Evolutionary conservation across 176 grass and related monocot genomes (phyloP), one percentile per base, ranked within the genome.

Genomic region (Oryza australiensis): DNA sequence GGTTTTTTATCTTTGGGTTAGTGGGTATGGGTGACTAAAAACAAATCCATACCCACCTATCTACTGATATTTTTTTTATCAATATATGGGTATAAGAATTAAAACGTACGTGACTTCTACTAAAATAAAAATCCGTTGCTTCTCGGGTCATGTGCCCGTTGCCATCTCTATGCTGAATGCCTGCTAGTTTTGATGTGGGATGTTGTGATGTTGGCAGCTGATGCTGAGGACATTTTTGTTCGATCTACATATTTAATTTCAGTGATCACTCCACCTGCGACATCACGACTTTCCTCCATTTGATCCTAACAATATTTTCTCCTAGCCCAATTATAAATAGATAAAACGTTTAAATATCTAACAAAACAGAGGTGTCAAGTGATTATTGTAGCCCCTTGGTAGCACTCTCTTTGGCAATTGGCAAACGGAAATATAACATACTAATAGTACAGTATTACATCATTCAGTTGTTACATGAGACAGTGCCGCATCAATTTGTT

Each of bases 401-500:
- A 46, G 34, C 18, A 26, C 26, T 22, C 35, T 4, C 34, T 18
- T 45, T 23, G 64, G 20, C 27, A 74, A 68, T 45, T 23, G 64
- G 16, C 27, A 74, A 68, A 49, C 37, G 35, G 69, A 64, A 65
- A 83, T 28, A 11, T 37, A 74, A 46, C 9, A 12, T 45, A 35
- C 33, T 22, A 3, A 16, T 40, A 5, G 6, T 30, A 18, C 49
- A 55, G 7, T 55, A 55, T 55, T 5, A 68, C 35, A 79, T 68
- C 30, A 81, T 74, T 67, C 33, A 51, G 38, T 18, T 75, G 64
- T 51, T 80, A 64, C 82, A 64, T 15, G 76, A 85, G 63, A 51
- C 41, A 69, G 30, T 15, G 70, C 15, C 18, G 40, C 70, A 2
- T 18, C 20, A 22, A 22, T 14, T 33, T 55, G 75, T 76, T 55